Base-by-base conservation (phyloP, 768 basidiomycete genomes). In the Crucibulum laeve region DNA sequence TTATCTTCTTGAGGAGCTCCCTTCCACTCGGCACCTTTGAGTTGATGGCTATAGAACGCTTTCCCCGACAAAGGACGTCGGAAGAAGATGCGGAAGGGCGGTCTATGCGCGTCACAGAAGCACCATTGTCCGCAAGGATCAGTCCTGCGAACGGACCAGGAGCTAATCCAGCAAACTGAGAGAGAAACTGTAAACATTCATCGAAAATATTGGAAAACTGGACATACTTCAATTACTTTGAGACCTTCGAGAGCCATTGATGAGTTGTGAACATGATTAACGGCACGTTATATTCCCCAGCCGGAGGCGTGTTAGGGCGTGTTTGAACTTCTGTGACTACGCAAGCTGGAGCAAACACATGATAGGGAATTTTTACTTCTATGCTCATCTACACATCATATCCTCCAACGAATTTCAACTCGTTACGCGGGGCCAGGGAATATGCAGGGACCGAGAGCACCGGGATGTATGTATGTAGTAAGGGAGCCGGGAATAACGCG, bases 71-170 rank as follows among this genome's bases (percentile, higher is more conserved):
- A n/a, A 86, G 71, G 3, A 78, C 54, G 57, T 86, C 84, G 2
- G 53, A 42, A 10, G 70, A 68, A 18, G 57, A 38, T 5, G 68
- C 60, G 4, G 61, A 63, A n/a, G 77, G 78, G 37, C 74, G 71
- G 68, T 92, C 89, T 40, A 92, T 70, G 23, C 89, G 82, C 15
- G 77, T 76, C 30, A 91, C 88, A 36, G 73, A 74, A 25, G 88
- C 89, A 3, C 89, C 88, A 52, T 84, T 81, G 62, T 91, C 88
- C 1, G 87, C 81, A 25, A 92, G 73, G 35, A 91, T 57, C 33
- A 91, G 71, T 22, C 86, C 87, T 6, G 86, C 79, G 51, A 87
- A 91, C 0, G 89, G 88, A 0, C 79, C 88, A 1, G 89, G 89
- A 3, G 88, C 89, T 21, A 91, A 71, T 23, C 88, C 89, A 21